Percentiles rank a stretch among this genome's conserved stretches.
Evolutionary conservation across 345 rosid genomes (phyloP).

Genomic region (Salix suchowensis): DNA sequence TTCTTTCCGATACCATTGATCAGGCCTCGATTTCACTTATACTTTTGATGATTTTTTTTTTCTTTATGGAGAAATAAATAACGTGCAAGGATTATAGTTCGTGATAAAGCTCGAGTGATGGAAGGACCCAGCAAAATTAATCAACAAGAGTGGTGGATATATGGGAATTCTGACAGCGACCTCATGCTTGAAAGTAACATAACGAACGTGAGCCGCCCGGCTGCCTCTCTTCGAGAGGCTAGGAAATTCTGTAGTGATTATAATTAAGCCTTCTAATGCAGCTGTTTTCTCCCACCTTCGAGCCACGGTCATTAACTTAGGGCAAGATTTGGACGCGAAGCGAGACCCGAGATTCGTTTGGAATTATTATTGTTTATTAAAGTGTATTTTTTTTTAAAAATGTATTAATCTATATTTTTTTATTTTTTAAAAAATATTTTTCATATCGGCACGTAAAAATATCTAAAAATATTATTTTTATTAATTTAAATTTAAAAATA

Average conservation of each 20-base stretch:
- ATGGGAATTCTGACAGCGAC: conserved; percentile 20
- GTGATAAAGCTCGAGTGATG: background rate
- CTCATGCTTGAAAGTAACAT: conserved; percentile 26
- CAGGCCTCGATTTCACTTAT: no score
- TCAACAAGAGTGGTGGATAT: background rate
- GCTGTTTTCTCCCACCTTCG: background rate
- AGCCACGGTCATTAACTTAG: background rate
- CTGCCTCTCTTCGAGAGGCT: background rate
- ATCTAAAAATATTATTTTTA: no score
- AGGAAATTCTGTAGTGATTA: background rate
- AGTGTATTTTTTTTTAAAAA: no score
- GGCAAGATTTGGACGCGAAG: background rate
- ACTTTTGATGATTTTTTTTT: no score
- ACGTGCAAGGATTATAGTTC: background rate
- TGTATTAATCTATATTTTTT: no score
- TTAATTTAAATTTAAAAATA: no score
- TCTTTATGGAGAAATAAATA: background rate
- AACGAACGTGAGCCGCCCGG: background rate
- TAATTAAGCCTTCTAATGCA: background rate
- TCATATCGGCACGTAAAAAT: no score
- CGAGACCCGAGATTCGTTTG: no score
- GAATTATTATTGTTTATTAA: no score
- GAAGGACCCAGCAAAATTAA: background rate
- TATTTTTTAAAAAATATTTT: no score
- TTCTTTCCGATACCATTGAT: no score